Percentiles rank a stretch among this genome's conserved stretches.
phyloP scores from a whole-genome alignment of 2,329 filamentous ascomycete species.

The Penicillium janthinellum region DNA sequence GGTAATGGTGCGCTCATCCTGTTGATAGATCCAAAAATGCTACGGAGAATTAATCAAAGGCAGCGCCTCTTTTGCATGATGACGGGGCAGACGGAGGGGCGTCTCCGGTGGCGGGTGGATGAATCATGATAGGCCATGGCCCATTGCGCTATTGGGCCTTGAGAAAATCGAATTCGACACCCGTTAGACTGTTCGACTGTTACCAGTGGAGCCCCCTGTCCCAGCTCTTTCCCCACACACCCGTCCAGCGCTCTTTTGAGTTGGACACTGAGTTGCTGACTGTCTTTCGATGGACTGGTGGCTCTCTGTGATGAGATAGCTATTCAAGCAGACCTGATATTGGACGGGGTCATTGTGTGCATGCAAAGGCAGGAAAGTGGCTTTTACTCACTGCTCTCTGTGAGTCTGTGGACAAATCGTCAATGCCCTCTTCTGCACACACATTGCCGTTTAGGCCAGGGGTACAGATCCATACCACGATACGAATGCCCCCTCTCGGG shows the following conservation, averaged over 20 bases:
- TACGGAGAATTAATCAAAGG: constrained; percentile 2
- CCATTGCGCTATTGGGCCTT: not conserved
- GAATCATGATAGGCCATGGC: not conserved
- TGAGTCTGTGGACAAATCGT: not conserved
- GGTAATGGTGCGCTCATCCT: not conserved
- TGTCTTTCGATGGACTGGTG: not conserved
- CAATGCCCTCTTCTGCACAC: not conserved
- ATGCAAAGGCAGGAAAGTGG: not conserved
- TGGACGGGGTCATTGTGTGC: not conserved
- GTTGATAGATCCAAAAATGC: not conserved
- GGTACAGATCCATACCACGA: not conserved
- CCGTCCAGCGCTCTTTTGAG: not conserved
- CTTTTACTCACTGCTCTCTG: not conserved
- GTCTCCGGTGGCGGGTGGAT: not conserved
- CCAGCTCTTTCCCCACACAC: constrained; percentile 1
- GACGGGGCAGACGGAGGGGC: constrained; percentile 1
- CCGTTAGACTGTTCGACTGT: not conserved
- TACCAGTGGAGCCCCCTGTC: not conserved
- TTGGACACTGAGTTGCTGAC: not conserved
- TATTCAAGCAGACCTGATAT: not conserved
- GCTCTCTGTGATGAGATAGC: not conserved
- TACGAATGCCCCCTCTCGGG: not conserved
- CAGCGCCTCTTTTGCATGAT: not conserved
- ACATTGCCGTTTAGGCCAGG: not conserved
- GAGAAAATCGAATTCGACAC: not conserved